Percentiles rank a stretch among this genome's conserved stretches.
Evolutionary conservation across 1,284 basidiomycete species (phyloP).

Genomic region (Papiliotrema laurentii): DNA sequence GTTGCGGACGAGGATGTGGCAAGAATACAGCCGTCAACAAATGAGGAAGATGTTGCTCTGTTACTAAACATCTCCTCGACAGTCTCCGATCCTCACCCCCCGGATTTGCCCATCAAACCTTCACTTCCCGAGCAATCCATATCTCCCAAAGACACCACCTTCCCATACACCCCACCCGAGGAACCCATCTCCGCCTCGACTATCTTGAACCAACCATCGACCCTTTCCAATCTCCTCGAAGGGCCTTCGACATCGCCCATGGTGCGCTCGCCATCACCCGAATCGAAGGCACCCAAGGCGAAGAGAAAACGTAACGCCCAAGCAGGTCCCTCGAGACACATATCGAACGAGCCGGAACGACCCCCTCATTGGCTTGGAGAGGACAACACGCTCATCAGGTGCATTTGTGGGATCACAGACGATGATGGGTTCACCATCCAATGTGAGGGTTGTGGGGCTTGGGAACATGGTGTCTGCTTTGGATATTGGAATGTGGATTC

Average conservation of each 20-base stretch:
- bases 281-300: constrained; percentile 15
- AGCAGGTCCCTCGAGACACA: constrained; percentile 25
- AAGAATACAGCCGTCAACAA: not conserved
- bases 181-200: constrained; percentile 11
- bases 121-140: constrained; percentile 1
- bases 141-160: constrained; percentile 5
- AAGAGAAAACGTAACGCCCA: constrained; percentile 36
- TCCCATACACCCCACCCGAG: constrained; percentile 30
- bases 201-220: not conserved
- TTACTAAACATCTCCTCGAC: constrained; percentile 27
- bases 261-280: constrained; percentile 3
- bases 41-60: constrained; percentile 26
- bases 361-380: constrained; percentile 44
- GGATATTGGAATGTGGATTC: constrained; percentile 60
- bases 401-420: constrained; percentile 51
- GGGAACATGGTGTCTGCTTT: constrained; percentile 89
- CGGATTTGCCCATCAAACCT: not conserved
- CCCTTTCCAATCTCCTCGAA: constrained; percentile 3
- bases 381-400: constrained; percentile 46
- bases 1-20: not conserved
- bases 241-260: not conserved
- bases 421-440: constrained; percentile 92
- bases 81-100: constrained; percentile 3
- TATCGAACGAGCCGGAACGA: constrained; percentile 15
- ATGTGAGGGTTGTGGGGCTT: constrained; percentile 80